These are phyloP conservation scores for Coemansia sp. DNA, from an alignment of 192 early-diverging fungal genomes.

Conservation along the genomic window DNA sequence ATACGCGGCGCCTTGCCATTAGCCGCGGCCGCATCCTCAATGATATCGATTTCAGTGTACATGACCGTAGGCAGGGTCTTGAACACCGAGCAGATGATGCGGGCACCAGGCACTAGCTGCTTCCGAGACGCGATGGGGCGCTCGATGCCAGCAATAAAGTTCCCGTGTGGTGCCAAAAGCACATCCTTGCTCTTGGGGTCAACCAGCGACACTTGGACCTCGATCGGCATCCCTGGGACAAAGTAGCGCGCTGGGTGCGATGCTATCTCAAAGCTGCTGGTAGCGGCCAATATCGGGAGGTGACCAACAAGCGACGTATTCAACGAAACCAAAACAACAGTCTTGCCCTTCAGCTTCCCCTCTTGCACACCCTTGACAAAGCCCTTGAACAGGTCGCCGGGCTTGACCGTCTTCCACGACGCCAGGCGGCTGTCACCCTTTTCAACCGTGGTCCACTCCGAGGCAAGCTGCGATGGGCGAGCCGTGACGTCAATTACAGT, in stretches of 20 bases:
- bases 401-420: slow-evolving; percentile 35
- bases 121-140: slow-evolving; percentile 38
- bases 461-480: slow-evolving; percentile 55
- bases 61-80: slow-evolving; percentile 58
- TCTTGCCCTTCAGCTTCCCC: slow-evolving; percentile 4
- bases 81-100: slow-evolving; percentile 61
- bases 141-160: slow-evolving; percentile 60
- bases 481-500: slow-evolving; percentile 66
- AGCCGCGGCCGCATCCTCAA: slow-evolving; percentile 25
- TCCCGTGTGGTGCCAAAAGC: slow-evolving; percentile 39
- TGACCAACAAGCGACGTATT: slow-evolving; percentile 26
- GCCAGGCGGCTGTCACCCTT: slow-evolving; percentile 18
- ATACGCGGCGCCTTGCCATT: slow-evolving; percentile 9
- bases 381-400: slow-evolving; percentile 47
- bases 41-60: slow-evolving; percentile 57
- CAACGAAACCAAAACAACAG: slow-evolving; percentile 22
- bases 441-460: slow-evolving; percentile 14
- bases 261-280: slow-evolving; percentile 24
- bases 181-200: slow-evolving; percentile 25
- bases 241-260: slow-evolving; percentile 28
- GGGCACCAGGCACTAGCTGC: slow-evolving; percentile 59
- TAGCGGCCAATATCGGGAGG: slow-evolving; percentile 30
- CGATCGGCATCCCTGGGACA: slow-evolving; percentile 36
- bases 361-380: slow-evolving; percentile 52
- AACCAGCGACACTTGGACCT: slow-evolving; percentile 39